Evolutionary conservation across 1,284 basidiomycete species (phyloP).

Genomic region (Anthracocystis walkeri): DNA sequence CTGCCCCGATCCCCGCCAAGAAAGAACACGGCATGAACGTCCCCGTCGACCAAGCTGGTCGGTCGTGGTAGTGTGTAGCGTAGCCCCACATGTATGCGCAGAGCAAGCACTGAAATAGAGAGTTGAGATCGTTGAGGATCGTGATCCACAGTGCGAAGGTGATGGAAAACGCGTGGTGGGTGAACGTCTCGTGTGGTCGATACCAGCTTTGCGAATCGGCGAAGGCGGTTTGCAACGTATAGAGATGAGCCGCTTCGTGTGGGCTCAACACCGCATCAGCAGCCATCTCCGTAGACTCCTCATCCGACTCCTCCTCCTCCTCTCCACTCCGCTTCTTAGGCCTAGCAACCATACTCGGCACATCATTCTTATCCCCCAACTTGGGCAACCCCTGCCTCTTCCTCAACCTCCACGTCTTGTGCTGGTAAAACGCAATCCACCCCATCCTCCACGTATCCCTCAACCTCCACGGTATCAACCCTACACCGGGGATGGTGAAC

Average conservation of each 20-base stretch:
- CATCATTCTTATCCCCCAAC: slow-evolving; percentile 42
- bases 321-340: slow-evolving; percentile 36
- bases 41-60: slow-evolving; percentile 74
- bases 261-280: slow-evolving; percentile 34
- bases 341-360: slow-evolving; percentile 71
- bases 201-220: slow-evolving; percentile 75
- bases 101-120: slow-evolving; percentile 76
- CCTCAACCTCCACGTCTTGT: slow-evolving; percentile 37
- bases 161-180: slow-evolving; percentile 81
- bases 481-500: slow-evolving; percentile 79
- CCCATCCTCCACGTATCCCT: slow-evolving; percentile 81
- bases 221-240: slow-evolving; percentile 36
- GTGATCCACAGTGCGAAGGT: slow-evolving; percentile 70
- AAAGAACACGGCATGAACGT: slow-evolving; percentile 81
- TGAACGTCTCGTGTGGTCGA: slow-evolving; percentile 83
- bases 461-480: slow-evolving; percentile 77
- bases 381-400: slow-evolving; percentile 38
- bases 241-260: slow-evolving; percentile 29
- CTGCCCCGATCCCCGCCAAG: slow-evolving; percentile 81
- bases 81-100: slow-evolving; percentile 57
- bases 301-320: too few species aligned
- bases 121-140: slow-evolving; percentile 80
- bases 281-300: slow-evolving; percentile 5
- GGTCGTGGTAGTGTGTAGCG: slow-evolving; percentile 69
- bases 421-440: slow-evolving; percentile 76